phyloP scores from a whole-genome alignment of 305 asterid genomes.

The Andrographis paniculata region DNA sequence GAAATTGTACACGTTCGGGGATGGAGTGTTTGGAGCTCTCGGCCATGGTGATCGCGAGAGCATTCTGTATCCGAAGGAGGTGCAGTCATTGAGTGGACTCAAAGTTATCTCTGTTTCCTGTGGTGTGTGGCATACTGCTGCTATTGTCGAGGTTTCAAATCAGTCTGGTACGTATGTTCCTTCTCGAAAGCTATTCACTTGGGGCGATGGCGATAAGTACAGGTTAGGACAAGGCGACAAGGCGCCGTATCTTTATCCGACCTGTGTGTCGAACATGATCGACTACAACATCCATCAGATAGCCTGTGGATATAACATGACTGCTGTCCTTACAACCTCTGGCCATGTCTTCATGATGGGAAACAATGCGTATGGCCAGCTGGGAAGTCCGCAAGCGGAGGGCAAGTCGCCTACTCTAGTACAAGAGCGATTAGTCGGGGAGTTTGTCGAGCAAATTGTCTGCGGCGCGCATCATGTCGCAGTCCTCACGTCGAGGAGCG shows the following conservation, averaged over 20 bases:
- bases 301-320: slow-evolving; percentile 65
- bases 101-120: slow-evolving; percentile 61
- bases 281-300: slow-evolving; percentile 79
- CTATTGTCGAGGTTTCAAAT: slow-evolving; percentile 63
- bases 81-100: slow-evolving; percentile 50
- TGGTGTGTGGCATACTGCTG: slow-evolving; percentile 92
- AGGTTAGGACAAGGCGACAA: slow-evolving; percentile 79
- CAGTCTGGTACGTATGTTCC: slow-evolving; percentile 33
- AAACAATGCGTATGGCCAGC: slow-evolving; percentile 55
- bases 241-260: slow-evolving; percentile 59
- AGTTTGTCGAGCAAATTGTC: slow-evolving; percentile 78
- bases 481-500: slow-evolving; percentile 68
- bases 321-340: slow-evolving; percentile 66
- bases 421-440: slow-evolving; percentile 74
- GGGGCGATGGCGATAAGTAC: slow-evolving; percentile 92
- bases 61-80: slow-evolving; percentile 52
- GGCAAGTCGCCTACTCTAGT: slow-evolving; percentile 70
- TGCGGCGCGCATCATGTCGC: slow-evolving; percentile 74
- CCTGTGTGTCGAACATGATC: slow-evolving; percentile 58
- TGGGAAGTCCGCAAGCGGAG: slow-evolving; percentile 66
- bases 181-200: slow-evolving; percentile 73
- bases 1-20: slow-evolving; percentile 74
- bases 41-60: slow-evolving; percentile 80
- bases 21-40: slow-evolving; percentile 76
- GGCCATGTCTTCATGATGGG: slow-evolving; percentile 92